Evolutionary conservation across 495 filamentous ascomycete species (phyloP), one percentile per base, ranked within the genome.

Genomic region (Penicillium parvum): DNA sequence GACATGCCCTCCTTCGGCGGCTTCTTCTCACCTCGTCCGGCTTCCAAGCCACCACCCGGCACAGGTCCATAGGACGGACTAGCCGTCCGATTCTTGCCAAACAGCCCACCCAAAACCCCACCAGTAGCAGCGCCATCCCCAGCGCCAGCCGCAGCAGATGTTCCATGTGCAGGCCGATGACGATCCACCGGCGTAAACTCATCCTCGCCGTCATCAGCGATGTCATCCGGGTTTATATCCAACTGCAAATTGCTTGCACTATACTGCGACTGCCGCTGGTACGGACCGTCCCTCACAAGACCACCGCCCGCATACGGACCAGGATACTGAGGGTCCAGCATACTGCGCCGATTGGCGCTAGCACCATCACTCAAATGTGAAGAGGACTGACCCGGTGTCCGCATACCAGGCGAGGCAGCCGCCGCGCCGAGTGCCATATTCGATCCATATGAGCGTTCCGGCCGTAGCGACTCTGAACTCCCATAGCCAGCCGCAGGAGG

Each of bases 131-230:
- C 78, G 6, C 74, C 83, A 23, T 69, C 80, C 16, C 64, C 75
- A 0, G 66, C 75, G 3, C 62, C 77, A 1, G 62, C 75, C 7
- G 59, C 71, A 14, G 56, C 71, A 10, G 66, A 69, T 18, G 52
- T 66, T 20, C 77, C 74, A 20, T 77, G 81, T 33, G 52, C 30
- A 16, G 28, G 62, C 3, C 34, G 37, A 38, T 64, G 61, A 32
- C 54, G 61, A 17, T 61, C 66, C 58, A 58, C 67, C 49, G 50
- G 64, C 42, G 42, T 60, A 34, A 89, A 74, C 3, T 83, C 87
- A 48, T 95, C 89, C 52, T 95, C 89, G 6, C 84, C 88, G 53
- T 95, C 88, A 53, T 96, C 89, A 3, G 75, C 81, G 40, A 94
- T 90, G 2, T 83, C 82, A 46, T 84, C 78, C 1, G 88, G 88